Evolutionary conservation across 1,284 basidiomycete species (phyloP).

Genomic region (Termitomyces sp.): DNA sequence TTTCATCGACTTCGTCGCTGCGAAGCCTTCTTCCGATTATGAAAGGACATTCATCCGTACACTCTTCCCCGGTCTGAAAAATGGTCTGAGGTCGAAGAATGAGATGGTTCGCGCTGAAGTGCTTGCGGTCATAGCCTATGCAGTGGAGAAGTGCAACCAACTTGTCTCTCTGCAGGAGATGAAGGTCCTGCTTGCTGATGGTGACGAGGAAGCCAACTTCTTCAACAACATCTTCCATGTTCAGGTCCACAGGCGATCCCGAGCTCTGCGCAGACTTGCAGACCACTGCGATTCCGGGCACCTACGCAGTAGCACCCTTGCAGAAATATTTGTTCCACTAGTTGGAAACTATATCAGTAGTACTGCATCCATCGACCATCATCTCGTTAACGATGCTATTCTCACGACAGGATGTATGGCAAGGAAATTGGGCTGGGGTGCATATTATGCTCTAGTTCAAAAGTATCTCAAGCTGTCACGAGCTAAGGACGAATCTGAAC

Average conservation of each 20-base stretch:
- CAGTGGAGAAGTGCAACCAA: conserved; percentile 64
- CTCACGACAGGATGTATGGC: conserved; percentile 72
- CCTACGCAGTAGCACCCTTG: conserved; percentile 70
- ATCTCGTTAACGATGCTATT: conserved; percentile 90
- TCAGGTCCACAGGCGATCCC: conserved; percentile 85
- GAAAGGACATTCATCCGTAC: conserved; percentile 60
- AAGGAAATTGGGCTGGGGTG: conserved; percentile 75
- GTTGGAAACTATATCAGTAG: conserved; percentile 78
- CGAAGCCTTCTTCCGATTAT: conserved; percentile 35
- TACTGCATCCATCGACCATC: conserved; percentile 76
- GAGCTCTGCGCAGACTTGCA: conserved; percentile 83
- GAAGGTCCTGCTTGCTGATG: conserved; percentile 77
- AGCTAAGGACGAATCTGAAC: conserved; percentile 71
- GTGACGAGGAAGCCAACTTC: conserved; percentile 94
- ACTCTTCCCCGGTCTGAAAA: conserved; percentile 81
- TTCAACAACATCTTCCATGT: conserved; percentile 97
- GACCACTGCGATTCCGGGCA: conserved; percentile 74
- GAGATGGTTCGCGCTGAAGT: conserved; percentile 91
- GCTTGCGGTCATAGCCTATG: conserved; percentile 75
- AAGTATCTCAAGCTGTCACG: conserved; percentile 78
- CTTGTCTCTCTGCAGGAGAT: conserved; percentile 72
- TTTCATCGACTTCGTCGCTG: conserved; percentile 65
- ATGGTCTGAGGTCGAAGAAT: conserved; percentile 72
- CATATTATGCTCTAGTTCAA: conserved; percentile 80
- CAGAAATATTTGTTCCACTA: conserved; percentile 85